Evolutionary conservation across 176 grass and related monocot genomes (phyloP), one percentile per base, ranked within the genome.

Genomic region (Poa pratensis): DNA sequence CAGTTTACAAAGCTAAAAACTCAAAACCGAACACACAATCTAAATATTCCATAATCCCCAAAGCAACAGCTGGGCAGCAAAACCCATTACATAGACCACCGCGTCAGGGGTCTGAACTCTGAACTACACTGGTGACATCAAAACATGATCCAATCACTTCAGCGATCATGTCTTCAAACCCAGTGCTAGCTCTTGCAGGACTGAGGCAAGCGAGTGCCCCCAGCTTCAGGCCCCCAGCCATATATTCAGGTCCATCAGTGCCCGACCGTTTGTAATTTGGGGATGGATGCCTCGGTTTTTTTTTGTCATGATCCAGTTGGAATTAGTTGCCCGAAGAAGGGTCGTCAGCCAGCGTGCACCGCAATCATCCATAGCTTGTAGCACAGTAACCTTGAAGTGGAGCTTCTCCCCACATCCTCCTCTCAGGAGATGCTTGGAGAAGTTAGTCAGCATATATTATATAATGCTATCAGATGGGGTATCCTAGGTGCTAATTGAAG

Each of bases 401-500:
- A 18, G 62, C 62, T 32, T 32, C 3, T 15, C 30, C 46, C 28
- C 15, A 66, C 2, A 66, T 66, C 16, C 27, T 5, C 26, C 60
- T 28, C 62, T 66, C 27, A 34, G 6, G 15, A 34, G 2, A 28
- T 66, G 62, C 63, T 19, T 67, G 30, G 28, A 67, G 30, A 35
- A 19, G 16, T 2, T 35, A 1, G 28, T 32, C 17, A 35, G 14
- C 27, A 43, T 9, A 39, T 39, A 39, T 39, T 39, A 39, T 30
- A 5, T 67, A 69, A n/a, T 6, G 39, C 6, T 59, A 58, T 59
- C 0, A 3, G 15, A 27, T 19, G 4, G 66, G 32, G 37, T 78
- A 80, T 58, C 26, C 45, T 73, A 39, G 20, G 28, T 51, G 40
- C 27, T 73, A 24, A 81, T 49, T 57, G 19, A 83, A 60, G 20